Conservation (phyloP, 129 eudicot genomes). For the Heracleum sosnowskyi region DNA sequence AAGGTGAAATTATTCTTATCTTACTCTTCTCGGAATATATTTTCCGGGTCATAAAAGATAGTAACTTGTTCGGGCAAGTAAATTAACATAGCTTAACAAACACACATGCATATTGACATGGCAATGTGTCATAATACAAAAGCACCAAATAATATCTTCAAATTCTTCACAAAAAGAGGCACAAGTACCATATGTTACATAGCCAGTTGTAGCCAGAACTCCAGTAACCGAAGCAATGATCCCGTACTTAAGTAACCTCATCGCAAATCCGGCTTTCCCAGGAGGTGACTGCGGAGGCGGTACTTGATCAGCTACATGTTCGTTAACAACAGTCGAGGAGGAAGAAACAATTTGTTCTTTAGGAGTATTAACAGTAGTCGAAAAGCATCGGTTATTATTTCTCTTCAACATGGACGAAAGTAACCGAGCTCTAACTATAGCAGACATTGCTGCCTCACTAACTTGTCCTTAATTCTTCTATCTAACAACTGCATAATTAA, state of each 20-base stretch:
- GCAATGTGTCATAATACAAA: background rate
- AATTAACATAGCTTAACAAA: background rate
- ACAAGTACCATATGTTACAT: conserved; percentile 59
- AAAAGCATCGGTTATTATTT: conserved; percentile 23
- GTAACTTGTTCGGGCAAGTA: background rate
- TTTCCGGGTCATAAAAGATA: background rate
- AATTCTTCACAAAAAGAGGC: background rate
- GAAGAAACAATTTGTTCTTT: conserved; percentile 36
- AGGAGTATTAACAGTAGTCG: conserved; percentile 31
- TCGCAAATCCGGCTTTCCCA: conserved; percentile 18
- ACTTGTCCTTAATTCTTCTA: background rate
- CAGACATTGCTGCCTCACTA: conserved; percentile 35
- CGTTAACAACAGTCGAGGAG: conserved; percentile 17
- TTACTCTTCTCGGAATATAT: background rate
- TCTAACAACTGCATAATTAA: background rate
- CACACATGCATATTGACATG: background rate
- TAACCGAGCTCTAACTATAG: conserved; percentile 41
- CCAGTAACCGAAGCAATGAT: conserved; percentile 51
- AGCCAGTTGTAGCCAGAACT: conserved; percentile 65
- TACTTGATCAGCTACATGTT: conserved; percentile 16
- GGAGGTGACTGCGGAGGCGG: conserved; percentile 30
- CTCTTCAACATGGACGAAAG: conserved; percentile 26
- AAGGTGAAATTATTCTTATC: background rate
- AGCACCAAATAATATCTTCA: background rate
- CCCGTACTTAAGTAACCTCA: conserved; percentile 45